A percentile compares a stretch with the other conserved stretches of the same genome.
Conservation (phyloP, 305 asterid genomes). For the Ajuga reptans region DNA sequence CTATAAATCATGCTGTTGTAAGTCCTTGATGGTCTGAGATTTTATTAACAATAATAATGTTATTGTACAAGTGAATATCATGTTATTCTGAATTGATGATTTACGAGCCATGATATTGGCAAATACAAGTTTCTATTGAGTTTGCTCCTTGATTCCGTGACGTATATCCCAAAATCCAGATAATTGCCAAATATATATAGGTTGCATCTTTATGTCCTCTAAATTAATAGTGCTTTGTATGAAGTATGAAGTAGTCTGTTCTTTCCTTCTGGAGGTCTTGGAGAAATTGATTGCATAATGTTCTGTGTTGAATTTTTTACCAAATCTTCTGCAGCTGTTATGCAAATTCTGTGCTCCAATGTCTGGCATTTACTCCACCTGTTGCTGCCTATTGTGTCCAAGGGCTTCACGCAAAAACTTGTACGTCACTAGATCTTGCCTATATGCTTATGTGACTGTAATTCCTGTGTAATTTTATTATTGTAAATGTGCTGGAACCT, state of each 20-base stretch:
- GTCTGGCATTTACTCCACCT: conserved; percentile 80
- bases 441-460: neutral
- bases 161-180: neutral
- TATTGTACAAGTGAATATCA: neutral
- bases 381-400: conserved; percentile 72
- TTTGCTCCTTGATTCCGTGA: neutral
- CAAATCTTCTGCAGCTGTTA: conserved; percentile 59
- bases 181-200: neutral
- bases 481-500: neutral
- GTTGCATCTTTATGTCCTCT: neutral
- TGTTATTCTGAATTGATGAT: conserved; percentile 10
- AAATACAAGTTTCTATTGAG: neutral
- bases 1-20: neutral
- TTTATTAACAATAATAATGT: neutral
- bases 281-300: neutral
- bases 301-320: neutral
- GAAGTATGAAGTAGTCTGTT: neutral
- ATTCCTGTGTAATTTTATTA: neutral
- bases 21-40: neutral
- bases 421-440: conserved; percentile 32
- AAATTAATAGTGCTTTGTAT: neutral
- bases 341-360: conserved; percentile 81
- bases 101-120: neutral
- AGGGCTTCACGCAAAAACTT: conserved; percentile 65
- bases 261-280: neutral